These are phyloP conservation scores for Stemphylium beticola DNA, from an alignment of 2,329 filamentous ascomycete genomes.

Conservation along the genomic window DNA sequence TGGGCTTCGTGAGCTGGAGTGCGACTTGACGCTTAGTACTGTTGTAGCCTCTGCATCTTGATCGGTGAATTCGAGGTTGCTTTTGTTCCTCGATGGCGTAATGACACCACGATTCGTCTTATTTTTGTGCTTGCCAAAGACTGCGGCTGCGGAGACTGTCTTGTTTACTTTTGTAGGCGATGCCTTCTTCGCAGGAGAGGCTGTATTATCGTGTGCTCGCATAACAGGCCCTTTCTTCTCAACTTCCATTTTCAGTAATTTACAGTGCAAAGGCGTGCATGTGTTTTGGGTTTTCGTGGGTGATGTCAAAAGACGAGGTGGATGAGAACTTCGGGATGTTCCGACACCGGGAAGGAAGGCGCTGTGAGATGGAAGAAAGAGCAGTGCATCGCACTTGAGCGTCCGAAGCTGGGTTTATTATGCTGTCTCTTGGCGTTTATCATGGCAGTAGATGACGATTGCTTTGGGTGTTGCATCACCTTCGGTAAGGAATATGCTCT, in stretches of 20 bases:
- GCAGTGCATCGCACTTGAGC: no score
- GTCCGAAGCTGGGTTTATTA: no score
- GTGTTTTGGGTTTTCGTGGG: neutral
- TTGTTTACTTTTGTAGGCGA: constrained; percentile 7
- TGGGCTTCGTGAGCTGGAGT: constrained; percentile 13
- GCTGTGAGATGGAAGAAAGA: no score
- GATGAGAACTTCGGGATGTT: neutral
- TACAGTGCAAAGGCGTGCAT: neutral
- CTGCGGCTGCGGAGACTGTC: constrained; percentile 28
- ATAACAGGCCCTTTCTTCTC: neutral
- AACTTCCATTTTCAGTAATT: constrained; percentile 1
- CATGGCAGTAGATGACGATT: no score
- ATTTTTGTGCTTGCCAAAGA: constrained; percentile 34
- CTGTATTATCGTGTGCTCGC: neutral
- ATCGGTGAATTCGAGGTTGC: neutral
- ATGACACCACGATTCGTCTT: constrained; percentile 7
- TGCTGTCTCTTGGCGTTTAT: no score
- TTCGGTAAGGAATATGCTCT: no score
- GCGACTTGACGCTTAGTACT: constrained; percentile 4
- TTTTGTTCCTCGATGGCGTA: neutral
- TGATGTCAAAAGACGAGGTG: neutral
- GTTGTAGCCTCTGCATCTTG: neutral
- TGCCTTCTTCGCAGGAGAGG: neutral
- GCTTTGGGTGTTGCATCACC: no score
- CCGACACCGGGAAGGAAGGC: no score